phyloP scores from a whole-genome alignment of 441 rosid species.

The Euphorbia schlechtendalii region DNA sequence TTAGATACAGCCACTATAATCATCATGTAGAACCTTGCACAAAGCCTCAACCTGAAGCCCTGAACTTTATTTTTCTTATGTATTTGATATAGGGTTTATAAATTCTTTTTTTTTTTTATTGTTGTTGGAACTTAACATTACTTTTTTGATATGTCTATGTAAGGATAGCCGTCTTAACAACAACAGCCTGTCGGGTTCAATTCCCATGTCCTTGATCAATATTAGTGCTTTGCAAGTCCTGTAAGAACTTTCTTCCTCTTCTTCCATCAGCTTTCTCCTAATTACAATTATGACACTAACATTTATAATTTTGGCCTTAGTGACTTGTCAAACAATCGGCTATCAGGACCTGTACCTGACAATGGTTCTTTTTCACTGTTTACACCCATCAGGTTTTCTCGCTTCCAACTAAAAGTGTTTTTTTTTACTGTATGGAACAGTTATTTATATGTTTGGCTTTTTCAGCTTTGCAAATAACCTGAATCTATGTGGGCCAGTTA shows the following conservation, averaged over 20 bases:
- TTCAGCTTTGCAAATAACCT: conserved; percentile 89
- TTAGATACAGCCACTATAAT: not conserved
- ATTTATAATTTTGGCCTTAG: conserved; percentile 29
- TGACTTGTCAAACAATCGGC: conserved; percentile 88
- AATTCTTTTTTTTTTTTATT: not conserved
- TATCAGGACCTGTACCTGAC: conserved; percentile 81
- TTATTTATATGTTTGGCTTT: conserved; percentile 12
- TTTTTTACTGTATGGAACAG: conserved; percentile 5
- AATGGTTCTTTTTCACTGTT: conserved; percentile 91
- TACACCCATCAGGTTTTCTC: conserved; percentile 80
- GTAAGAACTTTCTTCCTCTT: conserved; percentile 37
- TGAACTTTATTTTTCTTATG: not conserved
- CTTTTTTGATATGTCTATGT: conserved; percentile 27
- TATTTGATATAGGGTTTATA: not conserved
- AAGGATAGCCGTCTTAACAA: conserved; percentile 86
- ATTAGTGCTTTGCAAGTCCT: conserved; percentile 72
- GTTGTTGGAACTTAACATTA: conserved; percentile 9
- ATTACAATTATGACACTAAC: not conserved
- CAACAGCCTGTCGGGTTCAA: conserved; percentile 77
- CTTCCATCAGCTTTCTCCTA: conserved; percentile 14
- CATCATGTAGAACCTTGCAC: not conserved
- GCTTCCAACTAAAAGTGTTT: not conserved
- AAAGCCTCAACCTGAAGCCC: not conserved
- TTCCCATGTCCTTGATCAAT: conserved; percentile 81
- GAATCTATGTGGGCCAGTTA: conserved; percentile 82